Base-by-base conservation (phyloP, 768 basidiomycete species). In the Cubamyces sp. region DNA sequence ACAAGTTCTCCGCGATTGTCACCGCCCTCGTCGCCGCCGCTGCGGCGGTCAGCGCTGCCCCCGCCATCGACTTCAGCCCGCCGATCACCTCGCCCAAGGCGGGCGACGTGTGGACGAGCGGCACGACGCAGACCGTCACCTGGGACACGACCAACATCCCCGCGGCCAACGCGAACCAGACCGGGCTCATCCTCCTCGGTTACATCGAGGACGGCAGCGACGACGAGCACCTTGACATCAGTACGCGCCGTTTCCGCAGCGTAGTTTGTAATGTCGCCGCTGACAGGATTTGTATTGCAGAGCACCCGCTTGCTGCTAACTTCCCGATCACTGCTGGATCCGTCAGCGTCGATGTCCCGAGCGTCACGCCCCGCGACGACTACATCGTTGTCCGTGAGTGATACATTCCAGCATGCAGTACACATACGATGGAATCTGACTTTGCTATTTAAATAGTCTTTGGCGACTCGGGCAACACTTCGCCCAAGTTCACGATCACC, bases 381-480 rank as follows among this genome's bases (percentile, higher is more conserved):
- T 84, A 83, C 69, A 76, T 82, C 57, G 72, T 83, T 54, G 82
- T 83, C 62, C 69, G 81, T 82, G 57, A 74, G 69, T 70, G 37
- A 47, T n/a, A 3, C 16, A 3, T 21, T 15, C 3, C 11, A 28
- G 14, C 4, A 49, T 3, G 5, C 48, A 23, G 11, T 23, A 15
- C 15, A 21, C 21, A 9, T 1, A 25, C 25, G 3, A 7, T 16
- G 3, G 14, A 28, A 4, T 9, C 14, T 43, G 39, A 26, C n/a
- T 18, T 8, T 43, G 16, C 26, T 45, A 15, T 54, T 14, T 40
- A n/a, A 57, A 9, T 52, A 82, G 81, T 83, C 34, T 71, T 83
- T 49, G 82, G 81, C 40, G 79, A 82, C 68, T 82, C 81, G 5
- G 81, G 78, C 49, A 75, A 81, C 71, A 64, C 53, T 15, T 73